Evolutionary conservation across 2,329 filamentous ascomycete genomes (phyloP), one percentile per base, ranked within the genome.

Genomic region (Neofusicoccum sp.): DNA sequence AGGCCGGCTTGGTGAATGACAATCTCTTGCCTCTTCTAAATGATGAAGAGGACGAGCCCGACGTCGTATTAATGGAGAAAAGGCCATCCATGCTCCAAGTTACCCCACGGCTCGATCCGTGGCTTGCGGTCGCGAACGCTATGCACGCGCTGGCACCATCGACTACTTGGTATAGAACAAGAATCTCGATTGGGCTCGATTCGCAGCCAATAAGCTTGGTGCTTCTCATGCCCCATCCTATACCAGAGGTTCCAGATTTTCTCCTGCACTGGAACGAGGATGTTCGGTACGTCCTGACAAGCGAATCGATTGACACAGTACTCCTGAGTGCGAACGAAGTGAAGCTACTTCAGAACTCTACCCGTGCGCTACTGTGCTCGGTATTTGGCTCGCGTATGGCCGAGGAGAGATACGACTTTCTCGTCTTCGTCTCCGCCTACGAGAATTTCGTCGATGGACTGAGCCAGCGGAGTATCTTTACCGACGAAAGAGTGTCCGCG

Each of bases 1-100:
- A 83, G 6, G 87, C 84, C 28, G 88, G 89, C 0, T 77, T 97
- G 4, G 74, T 98, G 1, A 92, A 90, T 63, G 84, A 96, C 12
- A 82, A 96, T 66, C 75, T 97, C 0, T 79, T 96, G 41, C 93
- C 93, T 41, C 16, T 64, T 5, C 54, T 33, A 3, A 36, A 43
- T 11, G 47, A 60, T 24, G 1, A 8, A 6, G 53, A 64, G 7
- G 31, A 33, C 6, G 49, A 41, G 8, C 45, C 45, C 5, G 57
- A 49, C n/a, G 33, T 56, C 9, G 51, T 36, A 26, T 9, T 38
- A 14, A 63, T 67, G 0, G 68, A 73, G 31, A 58, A 68, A 6
- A 68, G 63, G 26, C 67, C 72, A 6, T 67, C 70, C 4, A 47
- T 73, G 16, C 63, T 74, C 14, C 58, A 62, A 20, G 66, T 70